Evolutionary conservation across 805 yeast species (phyloP), one percentile per base, ranked within the genome.

Genomic region (Cyberlindnera japonica): DNA sequence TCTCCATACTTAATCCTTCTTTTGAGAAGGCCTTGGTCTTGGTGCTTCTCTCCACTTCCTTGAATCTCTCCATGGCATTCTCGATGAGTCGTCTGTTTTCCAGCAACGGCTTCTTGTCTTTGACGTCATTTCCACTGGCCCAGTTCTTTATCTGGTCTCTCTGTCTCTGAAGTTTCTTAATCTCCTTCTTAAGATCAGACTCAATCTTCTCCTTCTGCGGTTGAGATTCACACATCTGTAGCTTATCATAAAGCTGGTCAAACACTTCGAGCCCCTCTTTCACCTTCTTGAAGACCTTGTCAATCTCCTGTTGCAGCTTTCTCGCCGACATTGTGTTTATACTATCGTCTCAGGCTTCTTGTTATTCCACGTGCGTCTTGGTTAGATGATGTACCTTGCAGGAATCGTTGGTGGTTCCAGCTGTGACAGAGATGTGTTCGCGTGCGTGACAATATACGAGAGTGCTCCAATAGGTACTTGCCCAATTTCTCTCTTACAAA

Each of bases 111-210:
- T 83, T 85, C 59, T 88, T 93, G 54, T 91, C 95, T 61, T 95
- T 89, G 34, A 90, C 89, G 48, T 90, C 95, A 52, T 82, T 85
- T 51, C 91, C 90, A 31, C 91, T 79, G 59, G 89, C 67, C 99
- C 99, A 91, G 42, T 85, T 84, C 66, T 91, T 91, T 54, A 91
- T 86, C 67, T 89, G 98, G 63, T 91, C 99, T 59, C 98, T 76
- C 53, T 83, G 80, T 60, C 96, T 79, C 61, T 91, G 99, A 43
- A 91, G 72, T 63, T 89, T 91, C 64, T 93, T 91, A 64, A 93
- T 90, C 63, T 93, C 98, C 55, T 93, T 82, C 67, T 93, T 90
- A 59, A 91, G 71, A 60, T 91, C 99, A 45, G 80, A 75, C 61
- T 93, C 99, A 43, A 93, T 72, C 62, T 91, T 91, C 61, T 91